phyloP scores from a whole-genome alignment of 768 basidiomycete species.

The Paxillus ammoniavirescens region DNA sequence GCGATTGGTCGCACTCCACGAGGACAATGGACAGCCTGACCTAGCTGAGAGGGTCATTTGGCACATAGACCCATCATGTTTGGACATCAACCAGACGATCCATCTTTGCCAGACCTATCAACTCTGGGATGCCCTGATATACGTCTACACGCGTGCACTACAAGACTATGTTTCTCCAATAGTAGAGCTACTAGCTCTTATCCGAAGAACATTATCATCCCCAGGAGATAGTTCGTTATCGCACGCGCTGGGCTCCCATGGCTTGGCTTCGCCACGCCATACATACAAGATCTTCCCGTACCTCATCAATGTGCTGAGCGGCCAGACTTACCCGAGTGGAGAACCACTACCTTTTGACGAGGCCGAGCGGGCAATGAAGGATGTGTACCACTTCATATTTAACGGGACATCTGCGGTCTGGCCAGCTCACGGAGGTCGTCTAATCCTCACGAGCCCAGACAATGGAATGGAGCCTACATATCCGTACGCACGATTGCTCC shows the following conservation, averaged over 20 bases:
- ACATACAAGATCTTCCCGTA: slow-evolving; percentile 94
- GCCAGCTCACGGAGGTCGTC: slow-evolving; percentile 73
- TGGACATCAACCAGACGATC: slow-evolving; percentile 94
- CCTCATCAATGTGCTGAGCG: slow-evolving; percentile 75
- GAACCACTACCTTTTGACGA: slow-evolving; percentile 66
- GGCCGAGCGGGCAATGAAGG: slow-evolving; percentile 64
- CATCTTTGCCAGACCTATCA: slow-evolving; percentile 76
- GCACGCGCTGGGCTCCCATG: slow-evolving; percentile 14
- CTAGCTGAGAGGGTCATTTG: slow-evolving; percentile 88
- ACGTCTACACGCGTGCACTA: slow-evolving; percentile 88
- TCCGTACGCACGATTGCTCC: slow-evolving; percentile 81
- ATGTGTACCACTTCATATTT: slow-evolving; percentile 82
- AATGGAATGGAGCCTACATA: slow-evolving; percentile 81
- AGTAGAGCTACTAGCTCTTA: slow-evolving; percentile 77
- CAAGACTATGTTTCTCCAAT: slow-evolving; percentile 88
- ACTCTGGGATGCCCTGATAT: slow-evolving; percentile 92
- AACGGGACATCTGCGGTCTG: slow-evolving; percentile 75
- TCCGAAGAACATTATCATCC: slow-evolving; percentile 43
- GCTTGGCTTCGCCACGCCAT: slow-evolving; percentile 40
- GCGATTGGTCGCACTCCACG: slow-evolving; percentile 75
- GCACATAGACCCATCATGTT: slow-evolving; percentile 88
- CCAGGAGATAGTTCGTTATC: slow-evolving; percentile 1
- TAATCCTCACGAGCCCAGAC: slow-evolving; percentile 75
- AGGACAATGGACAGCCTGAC: slow-evolving; percentile 65
- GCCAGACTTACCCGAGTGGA: slow-evolving; percentile 84